Base-by-base conservation (phyloP, 345 rosid genomes). In the Dipteronia dyeriana region DNA sequence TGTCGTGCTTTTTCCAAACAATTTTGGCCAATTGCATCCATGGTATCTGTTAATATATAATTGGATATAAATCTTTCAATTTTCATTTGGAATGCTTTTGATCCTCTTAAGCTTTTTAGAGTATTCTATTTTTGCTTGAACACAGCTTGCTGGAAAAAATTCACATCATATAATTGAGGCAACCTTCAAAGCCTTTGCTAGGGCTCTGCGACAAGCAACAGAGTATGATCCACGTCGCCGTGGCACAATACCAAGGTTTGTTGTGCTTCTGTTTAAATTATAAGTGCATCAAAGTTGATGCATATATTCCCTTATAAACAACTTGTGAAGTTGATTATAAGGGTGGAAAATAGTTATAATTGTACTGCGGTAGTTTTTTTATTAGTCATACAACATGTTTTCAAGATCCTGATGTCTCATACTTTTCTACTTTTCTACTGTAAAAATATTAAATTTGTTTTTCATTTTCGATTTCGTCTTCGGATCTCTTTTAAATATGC, bases 111-210 rank as follows among this genome's bases (percentile, higher is more conserved):
- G 10, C 19, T 81, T 79, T n/a, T 75, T 17, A 6, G 10, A 29
- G 49, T 22, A 65, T 62, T 71, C 65, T 38, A 31, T 43, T 69
- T 20, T 61, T 73, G 80, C 39, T 71, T 78, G 77, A 13, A 26
- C 29, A 67, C 90, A 96, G 99, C 97, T 92, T 83, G 94, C 94
- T 67, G 98, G 98, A 66, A 90, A 73, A 79, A 94, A 94, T 80
- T 92, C 98, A 68, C 99, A 96, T 81, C 99, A 94, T 78, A 92
- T 94, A 57, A 89, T 91, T 59, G 98, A 94, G 87, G 99, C 99
- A 70, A 94, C 97, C 19, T 96, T 96, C 82, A 96, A 96, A 85
- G 97, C 98, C 68, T 96, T 94, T 80, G 95, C 97, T 38, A 96
- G 98, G 82, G 99, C 99, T 79, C 91, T 96, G 65, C 86, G 97